Evolutionary conservation across 768 basidiomycete genomes (phyloP).

Genomic region (Suillus cothurnatus): DNA sequence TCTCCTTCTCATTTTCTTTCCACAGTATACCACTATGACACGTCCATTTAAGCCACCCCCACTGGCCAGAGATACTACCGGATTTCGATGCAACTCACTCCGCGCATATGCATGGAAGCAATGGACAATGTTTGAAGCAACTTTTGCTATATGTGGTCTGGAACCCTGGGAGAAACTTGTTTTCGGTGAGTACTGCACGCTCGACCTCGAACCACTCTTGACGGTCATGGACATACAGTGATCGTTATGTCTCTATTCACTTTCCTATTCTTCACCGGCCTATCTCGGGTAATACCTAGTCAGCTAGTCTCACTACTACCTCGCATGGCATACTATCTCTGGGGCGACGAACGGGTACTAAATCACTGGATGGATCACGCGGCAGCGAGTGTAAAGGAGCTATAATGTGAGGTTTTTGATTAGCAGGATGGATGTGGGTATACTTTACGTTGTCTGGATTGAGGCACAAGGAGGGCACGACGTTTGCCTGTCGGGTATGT

Average conservation of each 20-base stretch:
- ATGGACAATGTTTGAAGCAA: conserved; percentile 53
- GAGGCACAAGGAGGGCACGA: not conserved
- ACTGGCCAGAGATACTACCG: not conserved
- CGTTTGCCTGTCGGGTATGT: not conserved
- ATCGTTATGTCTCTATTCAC: conserved; percentile 36
- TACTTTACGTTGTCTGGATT: not conserved
- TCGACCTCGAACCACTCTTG: not conserved
- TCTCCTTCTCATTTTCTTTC: not conserved
- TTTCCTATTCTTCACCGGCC: conserved; percentile 45
- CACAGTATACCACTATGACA: not conserved
- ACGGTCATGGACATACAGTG: conserved; percentile 27
- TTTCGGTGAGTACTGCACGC: conserved; percentile 42
- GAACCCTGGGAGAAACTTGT: conserved; percentile 65
- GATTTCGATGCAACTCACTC: conserved; percentile 7
- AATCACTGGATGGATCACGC: conserved; percentile 16
- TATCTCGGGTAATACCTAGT: conserved; percentile 54
- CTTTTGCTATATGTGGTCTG: conserved; percentile 54
- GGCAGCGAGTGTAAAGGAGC: conserved; percentile 7
- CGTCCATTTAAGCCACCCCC: not conserved
- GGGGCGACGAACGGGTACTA: conserved; percentile 38
- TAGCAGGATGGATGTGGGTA: not conserved
- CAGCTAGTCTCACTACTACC: conserved; percentile 49
- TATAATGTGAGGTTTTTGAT: not conserved
- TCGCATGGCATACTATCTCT: conserved; percentile 58
- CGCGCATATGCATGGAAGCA: conserved; percentile 42